Evolutionary conservation across 202 grass and related monocot genomes (phyloP).

Genomic region (Hordeum pubiflorum): DNA sequence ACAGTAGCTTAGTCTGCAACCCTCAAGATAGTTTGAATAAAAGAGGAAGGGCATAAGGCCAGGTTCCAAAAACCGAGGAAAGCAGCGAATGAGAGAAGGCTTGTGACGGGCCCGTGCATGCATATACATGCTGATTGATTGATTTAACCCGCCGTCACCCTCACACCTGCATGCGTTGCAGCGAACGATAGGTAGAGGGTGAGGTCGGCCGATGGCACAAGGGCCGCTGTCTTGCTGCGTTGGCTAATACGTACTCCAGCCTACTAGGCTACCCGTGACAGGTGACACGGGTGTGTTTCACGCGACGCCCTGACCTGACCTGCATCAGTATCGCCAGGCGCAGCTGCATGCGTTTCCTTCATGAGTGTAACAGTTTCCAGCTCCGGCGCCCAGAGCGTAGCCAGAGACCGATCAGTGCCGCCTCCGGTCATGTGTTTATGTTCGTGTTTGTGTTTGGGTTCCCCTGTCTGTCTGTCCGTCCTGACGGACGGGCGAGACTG

Average conservation of each 20-base stretch:
- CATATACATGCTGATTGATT: neutral
- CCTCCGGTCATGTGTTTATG: neutral
- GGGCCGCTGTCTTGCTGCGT: neutral
- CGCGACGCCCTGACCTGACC: neutral
- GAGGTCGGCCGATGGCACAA: neutral
- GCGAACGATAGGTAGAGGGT: neutral
- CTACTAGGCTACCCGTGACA: constrained; percentile 16
- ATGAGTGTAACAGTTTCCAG: constrained; percentile 15
- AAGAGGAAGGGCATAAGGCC: neutral
- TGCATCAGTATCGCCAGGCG: neutral
- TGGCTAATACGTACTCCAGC: neutral
- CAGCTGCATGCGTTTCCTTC: neutral
- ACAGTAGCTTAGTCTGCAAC: too few species aligned
- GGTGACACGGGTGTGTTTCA: neutral
- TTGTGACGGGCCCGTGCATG: neutral
- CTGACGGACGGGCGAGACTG: neutral
- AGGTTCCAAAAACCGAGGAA: constrained; percentile 24
- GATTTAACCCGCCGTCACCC: neutral
- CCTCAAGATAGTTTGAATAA: neutral
- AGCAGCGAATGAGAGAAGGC: constrained; percentile 22
- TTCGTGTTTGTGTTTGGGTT: neutral
- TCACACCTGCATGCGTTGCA: neutral
- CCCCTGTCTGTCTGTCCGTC: neutral
- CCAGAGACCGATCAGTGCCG: neutral
- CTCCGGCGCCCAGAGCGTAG: neutral